Conservation (phyloP, 2,329 filamentous ascomycete species). For the Epicoccum sorghinum region DNA sequence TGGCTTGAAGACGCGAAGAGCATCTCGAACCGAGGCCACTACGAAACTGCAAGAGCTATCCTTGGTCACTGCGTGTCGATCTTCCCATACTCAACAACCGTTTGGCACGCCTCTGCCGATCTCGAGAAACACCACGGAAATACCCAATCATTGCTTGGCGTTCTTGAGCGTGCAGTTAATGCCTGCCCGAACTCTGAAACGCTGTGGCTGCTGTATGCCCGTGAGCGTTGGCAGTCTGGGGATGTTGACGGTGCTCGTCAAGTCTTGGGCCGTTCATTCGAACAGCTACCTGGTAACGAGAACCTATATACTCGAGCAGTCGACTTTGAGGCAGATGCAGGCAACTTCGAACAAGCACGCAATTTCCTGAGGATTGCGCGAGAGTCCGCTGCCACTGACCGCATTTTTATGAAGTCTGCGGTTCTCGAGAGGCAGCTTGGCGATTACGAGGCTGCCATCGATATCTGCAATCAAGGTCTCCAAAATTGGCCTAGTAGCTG, state of each 20-base stretch:
- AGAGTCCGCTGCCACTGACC: conserved; percentile 88
- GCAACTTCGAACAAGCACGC: conserved; percentile 80
- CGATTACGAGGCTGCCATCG: conserved; percentile 79
- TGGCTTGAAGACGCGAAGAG: conserved; percentile 93
- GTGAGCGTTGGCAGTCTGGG: conserved; percentile 90
- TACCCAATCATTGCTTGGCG: conserved; percentile 79
- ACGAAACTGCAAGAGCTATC: conserved; percentile 90
- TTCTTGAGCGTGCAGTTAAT: conserved; percentile 92
- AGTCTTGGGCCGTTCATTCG: conserved; percentile 88
- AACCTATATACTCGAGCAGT: conserved; percentile 98
- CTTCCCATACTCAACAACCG: conserved; percentile 83
- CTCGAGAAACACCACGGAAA: conserved; percentile 88
- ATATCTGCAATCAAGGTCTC: conserved; percentile 84
- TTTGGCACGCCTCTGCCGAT: conserved; percentile 91
- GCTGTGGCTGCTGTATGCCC: conserved; percentile 93
- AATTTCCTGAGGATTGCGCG: conserved; percentile 82
- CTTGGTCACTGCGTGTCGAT: conserved; percentile 89
- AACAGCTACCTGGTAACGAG: conserved; percentile 94
- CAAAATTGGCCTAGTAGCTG: conserved; percentile 82
- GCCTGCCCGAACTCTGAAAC: conserved; percentile 90
- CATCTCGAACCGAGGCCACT: conserved; percentile 80
- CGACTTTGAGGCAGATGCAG: conserved; percentile 91
- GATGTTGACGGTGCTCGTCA: conserved; percentile 85
- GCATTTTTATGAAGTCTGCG: conserved; percentile 96
- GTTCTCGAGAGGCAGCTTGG: conserved; percentile 88